These are phyloP conservation scores for Sporothrix protearum DNA, from an alignment of 2,329 filamentous ascomycete species.

Conservation along the genomic window DNA sequence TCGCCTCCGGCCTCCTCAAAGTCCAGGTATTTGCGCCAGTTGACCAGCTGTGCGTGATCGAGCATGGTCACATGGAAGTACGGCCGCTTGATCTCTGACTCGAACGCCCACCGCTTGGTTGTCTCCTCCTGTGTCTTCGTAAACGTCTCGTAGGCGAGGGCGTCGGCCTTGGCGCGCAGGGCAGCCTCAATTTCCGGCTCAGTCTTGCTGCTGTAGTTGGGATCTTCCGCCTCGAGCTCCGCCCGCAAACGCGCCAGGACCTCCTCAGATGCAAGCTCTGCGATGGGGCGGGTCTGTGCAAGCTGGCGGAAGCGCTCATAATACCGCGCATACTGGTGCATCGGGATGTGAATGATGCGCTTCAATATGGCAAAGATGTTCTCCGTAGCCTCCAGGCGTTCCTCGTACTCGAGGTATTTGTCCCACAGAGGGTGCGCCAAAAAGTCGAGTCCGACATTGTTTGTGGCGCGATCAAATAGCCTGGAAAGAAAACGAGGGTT, in stretches of 20 bases:
- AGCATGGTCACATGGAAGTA: conserved; percentile 97
- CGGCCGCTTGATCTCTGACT: conserved; percentile 88
- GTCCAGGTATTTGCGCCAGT: conserved; percentile 95
- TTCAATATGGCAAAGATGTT: conserved; percentile 80
- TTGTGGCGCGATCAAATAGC: conserved; percentile 85
- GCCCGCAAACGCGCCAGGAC: conserved; percentile 64
- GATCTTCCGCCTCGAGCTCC: conserved; percentile 66
- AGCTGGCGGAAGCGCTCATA: conserved; percentile 84
- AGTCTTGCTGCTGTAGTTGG: conserved; percentile 50
- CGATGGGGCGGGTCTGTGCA: conserved; percentile 66
- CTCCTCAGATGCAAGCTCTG: conserved; percentile 68
- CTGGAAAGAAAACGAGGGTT: conserved; percentile 46
- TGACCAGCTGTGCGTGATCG: conserved; percentile 75
- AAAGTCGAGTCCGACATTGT: conserved; percentile 85
- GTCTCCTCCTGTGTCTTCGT: conserved; percentile 80
- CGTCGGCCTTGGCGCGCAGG: conserved; percentile 74
- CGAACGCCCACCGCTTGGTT: conserved; percentile 89
- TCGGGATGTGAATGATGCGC: conserved; percentile 82
- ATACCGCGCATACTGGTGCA: conserved; percentile 94
- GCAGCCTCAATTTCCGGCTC: conserved; percentile 82
- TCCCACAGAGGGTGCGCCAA: conserved; percentile 97
- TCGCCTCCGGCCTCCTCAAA: conserved; percentile 88
- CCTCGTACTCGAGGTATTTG: conserved; percentile 96
- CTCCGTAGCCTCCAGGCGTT: conserved; percentile 78
- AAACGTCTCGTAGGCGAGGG: conserved; percentile 76